phyloP scores from a whole-genome alignment of 331 rosid species.

The Pyrus hybrid region DNA sequence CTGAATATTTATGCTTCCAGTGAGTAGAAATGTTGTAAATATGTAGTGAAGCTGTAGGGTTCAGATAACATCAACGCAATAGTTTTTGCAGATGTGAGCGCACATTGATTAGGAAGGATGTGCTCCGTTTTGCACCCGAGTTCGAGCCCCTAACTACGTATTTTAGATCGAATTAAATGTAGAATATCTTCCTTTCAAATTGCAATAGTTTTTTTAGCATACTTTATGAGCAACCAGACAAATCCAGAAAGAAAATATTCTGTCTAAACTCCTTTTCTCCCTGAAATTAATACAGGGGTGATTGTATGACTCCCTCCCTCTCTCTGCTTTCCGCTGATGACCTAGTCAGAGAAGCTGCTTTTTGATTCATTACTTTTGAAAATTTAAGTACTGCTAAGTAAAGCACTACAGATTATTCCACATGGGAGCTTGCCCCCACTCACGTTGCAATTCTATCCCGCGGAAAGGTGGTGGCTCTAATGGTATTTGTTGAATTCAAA shows the following conservation, averaged over 20 bases:
- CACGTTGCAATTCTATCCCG: slow-evolving; percentile 17
- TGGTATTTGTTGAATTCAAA: neutral
- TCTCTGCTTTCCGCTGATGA: slow-evolving; percentile 43
- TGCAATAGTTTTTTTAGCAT: neutral
- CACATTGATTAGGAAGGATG: too few relatives aligned
- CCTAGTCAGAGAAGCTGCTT: slow-evolving; percentile 41
- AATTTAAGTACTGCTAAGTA: slow-evolving; percentile 17
- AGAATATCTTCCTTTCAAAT: neutral
- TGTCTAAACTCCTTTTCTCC: neutral
- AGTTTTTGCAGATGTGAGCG: too few relatives aligned
- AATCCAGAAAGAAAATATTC: neutral
- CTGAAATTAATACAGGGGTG: slow-evolving; percentile 7
- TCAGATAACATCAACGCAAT: too few relatives aligned
- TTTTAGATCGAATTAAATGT: too few relatives aligned
- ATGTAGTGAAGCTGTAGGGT: neutral
- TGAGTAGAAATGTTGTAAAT: neutral
- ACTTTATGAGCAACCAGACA: neutral
- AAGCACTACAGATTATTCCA: slow-evolving; percentile 30
- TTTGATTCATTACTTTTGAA: slow-evolving; percentile 27
- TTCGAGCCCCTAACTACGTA: too few relatives aligned
- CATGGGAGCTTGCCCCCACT: slow-evolving; percentile 49
- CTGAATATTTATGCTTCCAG: neutral
- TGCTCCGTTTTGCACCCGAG: too few relatives aligned
- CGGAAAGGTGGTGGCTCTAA: slow-evolving; percentile 12
- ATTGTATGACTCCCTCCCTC: neutral